These are phyloP conservation scores for Mortierella sp. DNA, from an alignment of 371 early-diverging fungal species.

Conservation along the genomic window DNA sequence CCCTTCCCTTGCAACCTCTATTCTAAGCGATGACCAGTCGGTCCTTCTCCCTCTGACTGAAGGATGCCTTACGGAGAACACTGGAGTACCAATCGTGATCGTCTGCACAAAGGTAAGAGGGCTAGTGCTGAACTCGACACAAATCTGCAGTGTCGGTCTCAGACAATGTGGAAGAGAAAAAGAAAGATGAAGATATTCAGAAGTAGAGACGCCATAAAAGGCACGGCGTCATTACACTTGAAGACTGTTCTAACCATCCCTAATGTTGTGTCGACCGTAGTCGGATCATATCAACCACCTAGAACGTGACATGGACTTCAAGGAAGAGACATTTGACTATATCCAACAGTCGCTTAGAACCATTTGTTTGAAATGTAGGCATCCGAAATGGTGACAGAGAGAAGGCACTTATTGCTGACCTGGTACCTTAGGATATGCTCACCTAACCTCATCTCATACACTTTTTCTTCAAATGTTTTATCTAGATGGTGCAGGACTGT, in stretches of 20 bases:
- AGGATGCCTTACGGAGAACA: conserved; percentile 85
- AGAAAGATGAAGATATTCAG: conserved; percentile 3
- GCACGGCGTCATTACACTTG: neutral
- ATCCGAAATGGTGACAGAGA: neutral
- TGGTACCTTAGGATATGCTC: too few relatives aligned
- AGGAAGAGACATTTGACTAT: conserved; percentile 94
- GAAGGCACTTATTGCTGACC: neutral
- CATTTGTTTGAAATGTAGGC: conserved; percentile 90
- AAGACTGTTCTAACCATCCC: neutral
- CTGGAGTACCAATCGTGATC: conserved; percentile 89
- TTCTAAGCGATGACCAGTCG: conserved; percentile 42
- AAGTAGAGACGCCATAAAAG: neutral
- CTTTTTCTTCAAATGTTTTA: neutral
- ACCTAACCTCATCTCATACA: too few relatives aligned
- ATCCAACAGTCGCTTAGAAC: conserved; percentile 94
- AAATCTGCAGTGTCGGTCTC: neutral
- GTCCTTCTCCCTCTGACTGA: conserved; percentile 81
- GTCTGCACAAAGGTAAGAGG: conserved; percentile 88
- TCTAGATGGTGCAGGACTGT: conserved; percentile 90
- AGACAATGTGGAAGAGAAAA: too few relatives aligned
- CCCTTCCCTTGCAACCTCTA: conserved; percentile 21
- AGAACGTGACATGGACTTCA: conserved; percentile 87
- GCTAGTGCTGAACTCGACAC: too few relatives aligned
- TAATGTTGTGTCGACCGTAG: conserved; percentile 51
- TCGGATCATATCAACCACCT: conserved; percentile 80